Conservation (phyloP, 441 rosid genomes). For the Arabidopsis lyrata region DNA sequence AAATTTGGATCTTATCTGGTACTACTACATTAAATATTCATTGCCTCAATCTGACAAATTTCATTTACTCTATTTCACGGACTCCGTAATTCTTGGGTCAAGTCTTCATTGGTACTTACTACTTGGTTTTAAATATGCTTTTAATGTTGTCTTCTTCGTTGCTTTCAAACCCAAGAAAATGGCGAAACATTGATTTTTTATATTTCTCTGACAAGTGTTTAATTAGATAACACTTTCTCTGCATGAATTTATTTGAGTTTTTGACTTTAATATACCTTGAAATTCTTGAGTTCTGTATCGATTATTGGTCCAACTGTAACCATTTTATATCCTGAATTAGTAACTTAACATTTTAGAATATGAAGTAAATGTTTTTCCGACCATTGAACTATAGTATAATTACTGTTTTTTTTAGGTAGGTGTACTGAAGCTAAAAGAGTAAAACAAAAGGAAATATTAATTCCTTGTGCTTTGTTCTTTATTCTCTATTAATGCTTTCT, state of each 20-base stretch:
- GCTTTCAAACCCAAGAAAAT: conserved; percentile 25
- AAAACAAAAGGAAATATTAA: conserved; percentile 32
- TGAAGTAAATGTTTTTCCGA: background rate
- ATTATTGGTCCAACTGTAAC: background rate
- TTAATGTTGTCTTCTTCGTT: conserved; percentile 24
- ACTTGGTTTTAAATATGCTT: conserved; percentile 28
- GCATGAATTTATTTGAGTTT: conserved; percentile 24
- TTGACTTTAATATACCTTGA: conserved; percentile 6
- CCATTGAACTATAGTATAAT: conserved; percentile 23
- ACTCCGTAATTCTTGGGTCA: conserved; percentile 47
- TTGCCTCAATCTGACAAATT: conserved; percentile 28
- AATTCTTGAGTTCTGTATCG: background rate
- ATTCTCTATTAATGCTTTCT: conserved; percentile 30
- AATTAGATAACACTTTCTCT: background rate
- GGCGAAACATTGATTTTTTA: background rate
- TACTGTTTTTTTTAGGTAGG: conserved; percentile 10
- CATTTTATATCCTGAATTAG: background rate
- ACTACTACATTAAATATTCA: conserved; percentile 22
- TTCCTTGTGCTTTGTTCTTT: conserved; percentile 53
- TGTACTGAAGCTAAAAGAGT: conserved; percentile 29
- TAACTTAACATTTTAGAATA: background rate
- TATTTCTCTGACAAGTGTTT: conserved; percentile 32
- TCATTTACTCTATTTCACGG: conserved; percentile 43
- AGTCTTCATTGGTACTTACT: conserved; percentile 37
- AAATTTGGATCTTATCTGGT: conserved; percentile 22